Evolutionary conservation across 306 rosid species (phyloP).

Genomic region (Glycine tomentella): DNA sequence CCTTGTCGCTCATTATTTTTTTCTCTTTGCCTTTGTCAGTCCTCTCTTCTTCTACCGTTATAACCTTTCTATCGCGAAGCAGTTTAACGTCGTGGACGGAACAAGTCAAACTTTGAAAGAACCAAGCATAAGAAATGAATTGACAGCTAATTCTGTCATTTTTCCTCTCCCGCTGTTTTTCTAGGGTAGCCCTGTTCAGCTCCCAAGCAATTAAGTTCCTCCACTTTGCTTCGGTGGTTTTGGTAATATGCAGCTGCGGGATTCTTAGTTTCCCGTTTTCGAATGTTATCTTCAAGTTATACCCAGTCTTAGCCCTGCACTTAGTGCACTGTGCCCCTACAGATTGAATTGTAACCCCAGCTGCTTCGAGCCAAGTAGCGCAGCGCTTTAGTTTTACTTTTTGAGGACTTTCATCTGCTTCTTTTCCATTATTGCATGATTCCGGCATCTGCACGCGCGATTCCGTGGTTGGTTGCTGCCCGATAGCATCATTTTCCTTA

Average conservation of each 20-base stretch:
- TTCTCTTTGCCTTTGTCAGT: background rate
- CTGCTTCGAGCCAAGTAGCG: constrained; percentile 2
- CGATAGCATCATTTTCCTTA: background rate
- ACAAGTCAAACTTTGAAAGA: background rate
- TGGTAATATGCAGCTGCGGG: background rate
- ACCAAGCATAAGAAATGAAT: background rate
- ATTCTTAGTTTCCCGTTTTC: background rate
- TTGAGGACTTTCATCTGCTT: too few species aligned
- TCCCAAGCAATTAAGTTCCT: constrained; percentile 11
- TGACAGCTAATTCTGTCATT: background rate
- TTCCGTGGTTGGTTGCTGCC: too few species aligned
- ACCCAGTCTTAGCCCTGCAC: background rate
- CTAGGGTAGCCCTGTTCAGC: background rate
- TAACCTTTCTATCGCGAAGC: background rate
- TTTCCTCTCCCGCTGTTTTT: background rate
- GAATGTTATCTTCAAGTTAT: background rate
- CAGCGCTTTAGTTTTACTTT: background rate
- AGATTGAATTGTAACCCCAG: background rate
- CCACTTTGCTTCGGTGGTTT: background rate
- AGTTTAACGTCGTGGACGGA: background rate
- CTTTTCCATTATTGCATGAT: too few species aligned
- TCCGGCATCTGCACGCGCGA: too few species aligned
- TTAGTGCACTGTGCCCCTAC: too few species aligned
- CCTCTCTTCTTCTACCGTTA: background rate
- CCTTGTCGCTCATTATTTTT: background rate